Base-by-base conservation (phyloP, 306 rosid species). In the Geum urbanum region DNA sequence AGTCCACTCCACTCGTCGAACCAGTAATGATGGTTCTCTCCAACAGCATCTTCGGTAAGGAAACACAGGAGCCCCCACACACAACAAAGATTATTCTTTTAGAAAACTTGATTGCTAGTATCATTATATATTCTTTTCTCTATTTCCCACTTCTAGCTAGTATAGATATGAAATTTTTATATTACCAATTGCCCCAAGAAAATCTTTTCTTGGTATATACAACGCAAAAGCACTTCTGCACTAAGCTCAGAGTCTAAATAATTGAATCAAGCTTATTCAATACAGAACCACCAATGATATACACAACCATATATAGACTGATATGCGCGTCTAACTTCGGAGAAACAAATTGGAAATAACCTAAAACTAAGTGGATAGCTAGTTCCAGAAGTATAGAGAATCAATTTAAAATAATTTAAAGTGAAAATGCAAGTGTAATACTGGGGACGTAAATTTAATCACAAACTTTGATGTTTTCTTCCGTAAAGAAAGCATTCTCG, bases 21-120 rank as follows among this genome's bases (percentile, higher is more conserved):
- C 59, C 69, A 24, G 79, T 74, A 83, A 88, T 83, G 66, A 88
- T 87, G 49, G 9, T 75, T 83, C 69, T 83, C 66, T 73, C 63
- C 48, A 70, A 61, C 79, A 54, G 72, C 80, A 77, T 80, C 80
- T 82, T 80, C 74, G 63, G 12, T 22, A 64, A 79, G 57, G 45
- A 72, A 72, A 77, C 77, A 73, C 76, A 75, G 43, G 20, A 68
- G 73, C 56, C 56, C 70, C 75, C 57, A 49, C 72, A 51, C 72
- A 54, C 72, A 70, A 71, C 81, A 67, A 71, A 52, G 77, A 80
- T 86, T 80, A 52, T 60, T 66, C 76, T 78, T 80, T 76, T 70
- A 27, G 70, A 73, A 83, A 73, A 80, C 75, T 74, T 76, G 76
- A 81, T 82, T 79, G 67, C 77, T 72, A 61, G 22, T 48, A 78